These are phyloP conservation scores for Puccinia brachypodii DNA, from an alignment of 1,284 basidiomycete species.

Conservation along the genomic window DNA sequence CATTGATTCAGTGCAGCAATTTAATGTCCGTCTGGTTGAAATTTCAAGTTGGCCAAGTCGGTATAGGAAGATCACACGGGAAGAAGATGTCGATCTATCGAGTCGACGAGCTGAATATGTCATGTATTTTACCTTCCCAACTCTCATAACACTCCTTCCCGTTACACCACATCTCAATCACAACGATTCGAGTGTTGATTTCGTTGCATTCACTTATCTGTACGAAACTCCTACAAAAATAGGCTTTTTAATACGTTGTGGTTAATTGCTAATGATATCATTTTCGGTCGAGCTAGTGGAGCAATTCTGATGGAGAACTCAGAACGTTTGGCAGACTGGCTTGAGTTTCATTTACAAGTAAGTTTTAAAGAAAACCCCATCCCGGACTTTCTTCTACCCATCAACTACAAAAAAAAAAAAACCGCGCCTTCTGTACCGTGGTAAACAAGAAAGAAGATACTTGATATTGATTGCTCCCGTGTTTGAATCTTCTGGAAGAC, in stretches of 20 bases:
- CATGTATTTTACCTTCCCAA: slow-evolving; percentile 59
- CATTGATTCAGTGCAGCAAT: slow-evolving; percentile 55
- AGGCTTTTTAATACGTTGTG: slow-evolving; percentile 90
- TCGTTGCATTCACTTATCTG: slow-evolving; percentile 46
- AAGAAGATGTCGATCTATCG: slow-evolving; percentile 49
- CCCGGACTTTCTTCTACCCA: slow-evolving; percentile 59
- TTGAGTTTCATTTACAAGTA: slow-evolving; percentile 53
- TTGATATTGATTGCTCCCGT: not conserved
- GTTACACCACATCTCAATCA: slow-evolving; percentile 30
- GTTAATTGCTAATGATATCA: slow-evolving; percentile 85
- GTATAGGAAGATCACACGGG: slow-evolving; percentile 50
- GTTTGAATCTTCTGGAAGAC: slow-evolving; percentile 54
- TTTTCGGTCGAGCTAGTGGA: slow-evolving; percentile 72
- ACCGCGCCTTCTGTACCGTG: not conserved
- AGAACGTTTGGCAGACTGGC: slow-evolving; percentile 42
- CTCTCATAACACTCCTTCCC: not conserved
- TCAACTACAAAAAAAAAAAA: slow-evolving; percentile 56
- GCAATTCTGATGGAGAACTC: slow-evolving; percentile 68
- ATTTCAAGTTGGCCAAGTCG: slow-evolving; percentile 57
- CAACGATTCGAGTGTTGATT: slow-evolving; percentile 32
- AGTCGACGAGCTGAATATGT: slow-evolving; percentile 58
- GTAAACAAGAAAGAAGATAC: not conserved
- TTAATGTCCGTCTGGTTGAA: slow-evolving; percentile 58
- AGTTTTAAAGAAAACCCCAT: slow-evolving; percentile 56
- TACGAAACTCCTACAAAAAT: slow-evolving; percentile 43